Percentiles rank a stretch among this genome's conserved stretches.
Evolutionary conservation across 805 yeast genomes (phyloP).

Genomic region (Candida germanica): DNA sequence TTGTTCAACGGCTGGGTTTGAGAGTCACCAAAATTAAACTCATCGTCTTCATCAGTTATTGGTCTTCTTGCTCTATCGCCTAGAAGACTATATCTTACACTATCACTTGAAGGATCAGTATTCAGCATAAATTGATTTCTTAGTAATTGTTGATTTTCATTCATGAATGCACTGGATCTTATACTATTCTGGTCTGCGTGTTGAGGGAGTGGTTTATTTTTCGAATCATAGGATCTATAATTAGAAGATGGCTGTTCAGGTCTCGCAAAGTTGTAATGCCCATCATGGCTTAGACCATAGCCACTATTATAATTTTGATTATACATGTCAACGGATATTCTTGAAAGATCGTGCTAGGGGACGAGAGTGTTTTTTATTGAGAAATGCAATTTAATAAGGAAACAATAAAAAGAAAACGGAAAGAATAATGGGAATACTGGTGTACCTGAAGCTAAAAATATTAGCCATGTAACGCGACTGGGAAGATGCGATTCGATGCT

Average conservation of each 20-base stretch:
- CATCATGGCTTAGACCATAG: not conserved
- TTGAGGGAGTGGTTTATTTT: slow-evolving; percentile 4
- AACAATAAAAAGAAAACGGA: no score
- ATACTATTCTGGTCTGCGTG: slow-evolving; percentile 5
- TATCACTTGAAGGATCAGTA: slow-evolving; percentile 13
- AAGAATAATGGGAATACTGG: no score
- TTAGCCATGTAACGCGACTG: no score
- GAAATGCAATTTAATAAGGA: no score
- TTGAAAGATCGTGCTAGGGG: no score
- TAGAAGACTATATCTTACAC: slow-evolving; percentile 3
- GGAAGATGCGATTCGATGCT: no score
- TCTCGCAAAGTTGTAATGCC: not conserved
- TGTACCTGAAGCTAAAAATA: not conserved
- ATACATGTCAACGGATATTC: not conserved
- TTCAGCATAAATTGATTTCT: slow-evolving; percentile 20
- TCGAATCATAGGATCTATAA: not conserved
- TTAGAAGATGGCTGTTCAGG: not conserved
- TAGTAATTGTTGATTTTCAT: slow-evolving; percentile 4
- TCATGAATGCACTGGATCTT: slow-evolving; percentile 4
- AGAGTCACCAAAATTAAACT: slow-evolving; percentile 9
- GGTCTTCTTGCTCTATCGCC: not conserved
- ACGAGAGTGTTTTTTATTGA: no score
- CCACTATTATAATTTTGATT: not conserved
- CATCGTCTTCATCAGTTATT: slow-evolving; percentile 7
- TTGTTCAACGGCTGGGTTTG: slow-evolving; percentile 1